Conservation (phyloP, 2,329 filamentous ascomycete species). For the Scedosporium minutisporum region DNA sequence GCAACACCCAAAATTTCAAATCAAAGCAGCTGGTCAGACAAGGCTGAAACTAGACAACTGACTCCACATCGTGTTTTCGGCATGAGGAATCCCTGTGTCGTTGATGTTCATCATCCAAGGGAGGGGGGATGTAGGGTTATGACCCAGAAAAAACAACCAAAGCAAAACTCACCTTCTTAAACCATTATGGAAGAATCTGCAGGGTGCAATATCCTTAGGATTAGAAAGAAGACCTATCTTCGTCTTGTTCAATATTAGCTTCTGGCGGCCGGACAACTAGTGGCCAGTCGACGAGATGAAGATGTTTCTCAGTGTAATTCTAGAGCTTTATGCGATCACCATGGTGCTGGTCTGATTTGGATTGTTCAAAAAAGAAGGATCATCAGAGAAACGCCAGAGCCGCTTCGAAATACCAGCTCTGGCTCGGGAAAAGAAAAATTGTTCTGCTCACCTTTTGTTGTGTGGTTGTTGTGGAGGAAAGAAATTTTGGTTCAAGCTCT, state of each 20-base stretch:
- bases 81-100: conserved; percentile 60
- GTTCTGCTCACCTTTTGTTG: too few relatives aligned
- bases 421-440: too few relatives aligned
- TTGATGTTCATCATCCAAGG: conserved; percentile 49
- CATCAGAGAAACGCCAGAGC: conserved; percentile 28
- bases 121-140: background rate
- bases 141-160: conserved; percentile 7
- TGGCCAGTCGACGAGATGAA: conserved; percentile 10
- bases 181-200: too few relatives aligned
- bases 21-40: conserved; percentile 43
- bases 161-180: conserved; percentile 8
- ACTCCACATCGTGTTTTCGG: conserved; percentile 57
- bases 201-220: too few relatives aligned
- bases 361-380: conserved; percentile 42
- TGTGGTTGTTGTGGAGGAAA: background rate
- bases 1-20: background rate
- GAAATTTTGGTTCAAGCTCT: background rate
- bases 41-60: conserved; percentile 57
- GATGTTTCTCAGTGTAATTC: conserved; percentile 46
- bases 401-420: background rate
- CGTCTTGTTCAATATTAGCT: background rate
- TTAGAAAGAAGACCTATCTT: too few relatives aligned
- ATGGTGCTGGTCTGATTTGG: conserved; percentile 51
- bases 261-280: background rate
- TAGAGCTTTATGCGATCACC: conserved; percentile 43